Evolutionary conservation across 2,329 filamentous ascomycete species (phyloP).

Genomic region (Cordyceps pruinosa): DNA sequence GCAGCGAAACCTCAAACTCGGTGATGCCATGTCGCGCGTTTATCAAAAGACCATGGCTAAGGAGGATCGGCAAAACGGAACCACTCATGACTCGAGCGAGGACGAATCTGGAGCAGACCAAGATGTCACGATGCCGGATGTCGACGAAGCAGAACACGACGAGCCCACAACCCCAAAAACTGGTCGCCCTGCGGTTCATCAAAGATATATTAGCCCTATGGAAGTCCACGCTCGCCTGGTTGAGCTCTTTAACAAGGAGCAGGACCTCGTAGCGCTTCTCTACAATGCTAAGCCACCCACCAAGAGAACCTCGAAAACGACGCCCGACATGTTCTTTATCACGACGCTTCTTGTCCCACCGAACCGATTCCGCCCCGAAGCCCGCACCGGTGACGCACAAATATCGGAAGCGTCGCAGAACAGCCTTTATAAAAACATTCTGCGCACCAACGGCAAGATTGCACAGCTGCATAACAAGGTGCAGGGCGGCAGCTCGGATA

Average conservation of each 20-base stretch:
- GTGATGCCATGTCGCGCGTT: constrained; percentile 57
- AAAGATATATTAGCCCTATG: constrained; percentile 73
- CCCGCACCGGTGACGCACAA: constrained; percentile 69
- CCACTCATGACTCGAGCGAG: constrained; percentile 18
- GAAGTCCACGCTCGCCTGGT: constrained; percentile 75
- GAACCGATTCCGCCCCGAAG: constrained; percentile 84
- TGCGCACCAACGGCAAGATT: constrained; percentile 67
- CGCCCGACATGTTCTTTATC: constrained; percentile 90
- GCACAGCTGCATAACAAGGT: constrained; percentile 58
- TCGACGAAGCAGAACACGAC: constrained; percentile 25
- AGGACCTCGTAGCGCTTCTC: constrained; percentile 74
- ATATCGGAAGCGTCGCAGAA: constrained; percentile 89
- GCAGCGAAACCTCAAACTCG: constrained; percentile 56
- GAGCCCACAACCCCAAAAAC: constrained; percentile 24
- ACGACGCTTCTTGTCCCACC: constrained; percentile 81
- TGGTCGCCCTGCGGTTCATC: constrained; percentile 23
- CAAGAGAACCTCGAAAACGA: constrained; percentile 51
- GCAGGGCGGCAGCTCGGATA: constrained; percentile 38
- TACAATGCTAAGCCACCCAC: constrained; percentile 67
- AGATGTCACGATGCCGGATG: constrained; percentile 28
- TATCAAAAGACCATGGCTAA: constrained; percentile 25
- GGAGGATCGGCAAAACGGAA: constrained; percentile 23
- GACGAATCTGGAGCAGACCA: constrained; percentile 32
- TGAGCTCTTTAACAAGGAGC: constrained; percentile 79
- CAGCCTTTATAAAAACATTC: constrained; percentile 74